These are phyloP conservation scores for Knoxia roxburghii DNA, from an alignment of 257 asterid species.

Conservation along the genomic window DNA sequence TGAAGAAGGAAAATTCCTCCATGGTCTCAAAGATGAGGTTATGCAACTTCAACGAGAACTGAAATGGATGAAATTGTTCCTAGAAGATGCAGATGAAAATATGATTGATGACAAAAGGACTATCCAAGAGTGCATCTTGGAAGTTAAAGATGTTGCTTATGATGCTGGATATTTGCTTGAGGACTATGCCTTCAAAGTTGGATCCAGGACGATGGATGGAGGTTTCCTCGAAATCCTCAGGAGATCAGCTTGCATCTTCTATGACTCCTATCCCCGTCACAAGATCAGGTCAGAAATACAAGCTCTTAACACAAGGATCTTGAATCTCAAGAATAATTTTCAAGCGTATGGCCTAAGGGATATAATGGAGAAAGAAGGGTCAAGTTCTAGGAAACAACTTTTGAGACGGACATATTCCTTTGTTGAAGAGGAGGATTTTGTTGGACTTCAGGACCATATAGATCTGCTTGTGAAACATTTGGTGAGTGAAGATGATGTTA, in stretches of 20 bases:
- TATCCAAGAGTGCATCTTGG: not conserved
- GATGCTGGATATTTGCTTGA: constrained; percentile 1
- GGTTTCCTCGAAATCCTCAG: not conserved
- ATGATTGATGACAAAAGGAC: not conserved
- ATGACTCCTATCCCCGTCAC: not conserved
- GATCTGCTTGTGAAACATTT: constrained; percentile 2
- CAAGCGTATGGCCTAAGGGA: not conserved
- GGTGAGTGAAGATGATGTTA: not conserved
- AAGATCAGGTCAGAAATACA: not conserved
- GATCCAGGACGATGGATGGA: not conserved
- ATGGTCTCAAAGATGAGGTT: too few species aligned
- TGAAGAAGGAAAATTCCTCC: too few species aligned
- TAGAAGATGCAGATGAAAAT: constrained; percentile 2
- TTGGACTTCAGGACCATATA: constrained; percentile 5
- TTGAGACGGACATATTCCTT: constrained; percentile 6
- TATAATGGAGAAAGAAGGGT: constrained; percentile 2
- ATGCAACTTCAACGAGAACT: too few species aligned
- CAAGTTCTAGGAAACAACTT: constrained; percentile 4
- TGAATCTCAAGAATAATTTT: not conserved
- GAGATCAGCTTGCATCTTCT: not conserved
- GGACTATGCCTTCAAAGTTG: constrained; percentile 6
- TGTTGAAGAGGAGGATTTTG: constrained; percentile 6
- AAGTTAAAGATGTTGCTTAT: constrained; percentile 4
- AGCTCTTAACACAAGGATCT: not conserved
- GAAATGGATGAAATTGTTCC: too few species aligned